phyloP scores from a whole-genome alignment of 2,329 filamentous ascomycete genomes.

The Pseudocercospora vitis region DNA sequence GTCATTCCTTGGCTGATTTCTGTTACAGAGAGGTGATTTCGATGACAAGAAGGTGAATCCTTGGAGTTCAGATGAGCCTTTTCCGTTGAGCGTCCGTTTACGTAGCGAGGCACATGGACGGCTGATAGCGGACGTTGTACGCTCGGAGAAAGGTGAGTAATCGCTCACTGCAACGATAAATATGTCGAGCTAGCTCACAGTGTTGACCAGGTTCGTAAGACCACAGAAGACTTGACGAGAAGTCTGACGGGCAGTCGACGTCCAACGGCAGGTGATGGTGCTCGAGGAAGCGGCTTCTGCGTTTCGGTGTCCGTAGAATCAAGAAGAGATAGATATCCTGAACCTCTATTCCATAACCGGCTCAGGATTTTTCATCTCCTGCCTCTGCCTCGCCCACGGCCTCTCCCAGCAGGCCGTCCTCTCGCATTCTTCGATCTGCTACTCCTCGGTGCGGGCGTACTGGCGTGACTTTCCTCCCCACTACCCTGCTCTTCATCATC shows the following conservation, averaged over 20 bases:
- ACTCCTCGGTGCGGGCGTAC: slow-evolving; percentile 19
- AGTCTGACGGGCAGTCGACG: no score
- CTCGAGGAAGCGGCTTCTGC: no score
- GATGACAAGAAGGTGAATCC: slow-evolving; percentile 17
- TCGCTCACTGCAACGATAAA: no score
- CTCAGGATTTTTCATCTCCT: no score
- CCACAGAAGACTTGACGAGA: no score
- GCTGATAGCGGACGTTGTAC: neutral
- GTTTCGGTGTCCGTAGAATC: no score
- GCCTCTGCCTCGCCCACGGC: neutral
- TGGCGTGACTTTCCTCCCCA: slow-evolving; percentile 24
- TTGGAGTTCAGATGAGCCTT: slow-evolving; percentile 12
- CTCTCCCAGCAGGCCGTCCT: slow-evolving; percentile 2
- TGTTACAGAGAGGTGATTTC: slow-evolving; percentile 9
- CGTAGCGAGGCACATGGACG: slow-evolving; percentile 7
- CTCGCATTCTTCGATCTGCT: slow-evolving; percentile 13
- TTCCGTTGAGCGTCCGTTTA: slow-evolving; percentile 7
- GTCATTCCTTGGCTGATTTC: neutral
- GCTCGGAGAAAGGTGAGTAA: no score
- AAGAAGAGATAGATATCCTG: no score
- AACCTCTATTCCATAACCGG: no score
- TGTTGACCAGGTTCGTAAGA: no score
- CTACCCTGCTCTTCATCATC: slow-evolving; percentile 28
- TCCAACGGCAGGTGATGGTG: no score
- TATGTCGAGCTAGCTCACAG: no score